A percentile compares a stretch with the other conserved stretches of the same genome.
These are phyloP conservation scores for Chalciporus sphaerocephalus DNA, from an alignment of 768 basidiomycete species.

Conservation along the genomic window DNA sequence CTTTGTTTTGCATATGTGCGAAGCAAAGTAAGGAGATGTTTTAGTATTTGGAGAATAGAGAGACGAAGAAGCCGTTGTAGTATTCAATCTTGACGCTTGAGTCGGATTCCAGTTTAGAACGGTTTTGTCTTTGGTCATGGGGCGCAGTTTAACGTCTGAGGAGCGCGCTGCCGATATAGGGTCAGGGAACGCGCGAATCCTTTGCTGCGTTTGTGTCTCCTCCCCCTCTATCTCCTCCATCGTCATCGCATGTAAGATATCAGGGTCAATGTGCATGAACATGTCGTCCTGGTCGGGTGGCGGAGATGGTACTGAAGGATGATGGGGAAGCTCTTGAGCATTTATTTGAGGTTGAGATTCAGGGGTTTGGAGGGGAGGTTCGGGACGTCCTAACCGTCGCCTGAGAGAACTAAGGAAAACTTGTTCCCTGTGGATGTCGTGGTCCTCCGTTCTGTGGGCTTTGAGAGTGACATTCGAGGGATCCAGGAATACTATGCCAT, in stretches of 20 bases:
- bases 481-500: conserved; percentile 75
- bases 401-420: conserved; percentile 62
- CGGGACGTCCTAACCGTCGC: conserved; percentile 50
- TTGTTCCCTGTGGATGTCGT: conserved; percentile 51
- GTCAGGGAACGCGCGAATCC: background rate
- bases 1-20: conserved; percentile 5
- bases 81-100: background rate
- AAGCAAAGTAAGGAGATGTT: conserved; percentile 21
- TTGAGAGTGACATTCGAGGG: conserved; percentile 58
- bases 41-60: conserved; percentile 1
- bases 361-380: conserved; percentile 17
- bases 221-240: conserved; percentile 7
- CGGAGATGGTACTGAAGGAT: conserved; percentile 11
- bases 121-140: conserved; percentile 3
- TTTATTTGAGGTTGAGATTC: conserved; percentile 10
- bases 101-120: background rate
- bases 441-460: conserved; percentile 61
- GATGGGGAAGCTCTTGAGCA: conserved; percentile 7
- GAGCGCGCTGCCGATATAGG: background rate
- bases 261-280: conserved; percentile 28
- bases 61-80: conserved; percentile 8
- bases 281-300: conserved; percentile 19
- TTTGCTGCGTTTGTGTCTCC: background rate
- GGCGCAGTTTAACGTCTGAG: background rate
- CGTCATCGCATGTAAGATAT: conserved; percentile 23